Percentiles rank a stretch among this genome's conserved stretches.
phyloP scores from a whole-genome alignment of 2,329 filamentous ascomycete species.

The Aspergillus intermedius region DNA sequence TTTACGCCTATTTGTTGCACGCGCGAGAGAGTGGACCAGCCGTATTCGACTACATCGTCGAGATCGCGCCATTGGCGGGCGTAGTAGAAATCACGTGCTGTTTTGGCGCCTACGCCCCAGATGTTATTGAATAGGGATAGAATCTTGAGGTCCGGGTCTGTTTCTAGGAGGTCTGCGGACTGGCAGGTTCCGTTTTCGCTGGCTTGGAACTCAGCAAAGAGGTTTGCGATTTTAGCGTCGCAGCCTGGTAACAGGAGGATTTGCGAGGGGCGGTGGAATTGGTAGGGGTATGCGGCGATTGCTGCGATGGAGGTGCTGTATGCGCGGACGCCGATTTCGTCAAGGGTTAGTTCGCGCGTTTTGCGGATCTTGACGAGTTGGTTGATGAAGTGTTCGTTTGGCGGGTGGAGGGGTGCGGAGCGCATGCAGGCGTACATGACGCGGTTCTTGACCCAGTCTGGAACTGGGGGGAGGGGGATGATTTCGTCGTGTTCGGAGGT shows the following conservation, averaged over 20 bases:
- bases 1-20: slow-evolving; percentile 93
- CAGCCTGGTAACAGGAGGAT: slow-evolving; percentile 64
- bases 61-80: slow-evolving; percentile 71
- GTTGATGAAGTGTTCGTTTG: slow-evolving; percentile 69
- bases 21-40: slow-evolving; percentile 67
- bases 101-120: slow-evolving; percentile 83
- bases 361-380: slow-evolving; percentile 68
- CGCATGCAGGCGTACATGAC: slow-evolving; percentile 74
- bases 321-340: slow-evolving; percentile 73
- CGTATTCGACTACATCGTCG: slow-evolving; percentile 77
- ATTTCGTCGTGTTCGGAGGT: slow-evolving; percentile 70
- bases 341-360: slow-evolving; percentile 62
- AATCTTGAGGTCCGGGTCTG: slow-evolving; percentile 57
- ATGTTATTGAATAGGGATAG: slow-evolving; percentile 72
- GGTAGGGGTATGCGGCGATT: slow-evolving; percentile 70
- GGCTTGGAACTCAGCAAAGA: slow-evolving; percentile 70
- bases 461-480: slow-evolving; percentile 55
- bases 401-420: slow-evolving; percentile 60
- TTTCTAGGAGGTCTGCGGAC: slow-evolving; percentile 59
- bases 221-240: slow-evolving; percentile 66
- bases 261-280: slow-evolving; percentile 41
- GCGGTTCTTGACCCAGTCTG: slow-evolving; percentile 60
- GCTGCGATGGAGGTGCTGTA: slow-evolving; percentile 84
- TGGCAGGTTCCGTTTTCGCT: slow-evolving; percentile 50
- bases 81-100: slow-evolving; percentile 73